Evolutionary conservation across 2,329 filamentous ascomycete genomes (phyloP).

Genomic region (Fusarium clavum): DNA sequence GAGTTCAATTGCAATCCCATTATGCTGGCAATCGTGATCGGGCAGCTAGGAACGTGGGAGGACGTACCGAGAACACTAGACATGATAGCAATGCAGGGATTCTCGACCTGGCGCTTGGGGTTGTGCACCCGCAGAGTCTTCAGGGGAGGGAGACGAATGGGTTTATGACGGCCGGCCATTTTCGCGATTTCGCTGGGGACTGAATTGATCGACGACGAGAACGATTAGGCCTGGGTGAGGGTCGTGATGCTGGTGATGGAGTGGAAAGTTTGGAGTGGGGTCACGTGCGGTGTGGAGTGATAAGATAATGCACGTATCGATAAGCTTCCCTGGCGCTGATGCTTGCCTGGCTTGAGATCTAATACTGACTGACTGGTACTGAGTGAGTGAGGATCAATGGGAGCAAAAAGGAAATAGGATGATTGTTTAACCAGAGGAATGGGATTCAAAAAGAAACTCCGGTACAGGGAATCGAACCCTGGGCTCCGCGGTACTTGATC

Average conservation of each 20-base stretch:
- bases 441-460: conserved; percentile 20
- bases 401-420: neutral
- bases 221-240: conserved; percentile 1
- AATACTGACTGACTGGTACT: no score
- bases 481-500: conserved; percentile 41
- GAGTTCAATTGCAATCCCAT: no score
- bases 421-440: neutral
- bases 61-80: conserved; percentile 66
- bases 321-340: neutral
- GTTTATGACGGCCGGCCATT: conserved; percentile 61
- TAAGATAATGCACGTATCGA: conserved; percentile 6
- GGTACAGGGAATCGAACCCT: conserved; percentile 48
- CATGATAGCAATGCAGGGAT: conserved; percentile 68
- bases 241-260: conserved; percentile 22
- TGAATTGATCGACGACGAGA: neutral
- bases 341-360: no score
- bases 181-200: conserved; percentile 22
- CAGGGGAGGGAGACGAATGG: conserved; percentile 69
- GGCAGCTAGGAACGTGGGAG: no score
- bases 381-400: neutral
- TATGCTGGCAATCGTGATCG: no score
- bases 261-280: conserved; percentile 38
- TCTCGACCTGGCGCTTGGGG: conserved; percentile 61
- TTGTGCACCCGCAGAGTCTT: conserved; percentile 65
- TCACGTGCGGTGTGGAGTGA: conserved; percentile 41